A percentile compares a stretch with the other conserved stretches of the same genome.
These are phyloP conservation scores for Macrophomina tecta DNA, from an alignment of 2,329 filamentous ascomycete species.

Conservation along the genomic window DNA sequence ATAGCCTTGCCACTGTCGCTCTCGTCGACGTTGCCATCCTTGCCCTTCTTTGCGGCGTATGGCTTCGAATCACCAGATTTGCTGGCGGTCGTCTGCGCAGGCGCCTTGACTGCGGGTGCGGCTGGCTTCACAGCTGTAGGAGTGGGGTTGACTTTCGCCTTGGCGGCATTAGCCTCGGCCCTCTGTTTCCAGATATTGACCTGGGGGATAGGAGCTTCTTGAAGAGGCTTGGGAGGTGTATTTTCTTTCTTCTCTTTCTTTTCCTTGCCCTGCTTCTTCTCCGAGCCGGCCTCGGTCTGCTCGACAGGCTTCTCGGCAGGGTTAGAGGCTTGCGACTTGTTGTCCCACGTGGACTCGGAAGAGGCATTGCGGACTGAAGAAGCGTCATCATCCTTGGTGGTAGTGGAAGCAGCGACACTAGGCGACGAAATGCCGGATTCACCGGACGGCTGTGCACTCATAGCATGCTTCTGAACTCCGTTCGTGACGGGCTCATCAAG, in stretches of 20 bases:
- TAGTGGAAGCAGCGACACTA: conserved; percentile 59
- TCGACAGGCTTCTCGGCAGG: conserved; percentile 67
- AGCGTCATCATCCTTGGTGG: conserved; percentile 65
- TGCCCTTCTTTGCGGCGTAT: conserved; percentile 37
- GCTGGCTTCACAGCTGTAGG: conserved; percentile 44
- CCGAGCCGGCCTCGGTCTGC: conserved; percentile 34
- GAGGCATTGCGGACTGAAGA: conserved; percentile 67
- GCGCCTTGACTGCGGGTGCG: conserved; percentile 16
- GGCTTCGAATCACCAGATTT: conserved; percentile 26
- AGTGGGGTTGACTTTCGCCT: conserved; percentile 43
- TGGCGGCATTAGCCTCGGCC: conserved; percentile 59
- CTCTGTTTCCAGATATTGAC: conserved; percentile 91
- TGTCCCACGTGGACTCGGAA: conserved; percentile 71
- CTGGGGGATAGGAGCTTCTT: conserved; percentile 79
- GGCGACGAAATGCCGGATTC: conserved; percentile 55
- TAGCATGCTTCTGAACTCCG: conserved; percentile 32
- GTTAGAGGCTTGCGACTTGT: conserved; percentile 66
- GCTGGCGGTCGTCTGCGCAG: conserved; percentile 33
- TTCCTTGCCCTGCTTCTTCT: conserved; percentile 58
- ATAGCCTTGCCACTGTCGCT: conserved; percentile 33
- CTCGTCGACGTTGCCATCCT: conserved; percentile 20
- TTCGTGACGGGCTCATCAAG: conserved; percentile 34
- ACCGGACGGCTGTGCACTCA: conserved; percentile 30
- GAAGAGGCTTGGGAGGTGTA: conserved; percentile 64
- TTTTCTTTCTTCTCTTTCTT: conserved; percentile 53